These are phyloP conservation scores for Erodium texanum DNA, from an alignment of 441 rosid species.

Conservation along the genomic window DNA sequence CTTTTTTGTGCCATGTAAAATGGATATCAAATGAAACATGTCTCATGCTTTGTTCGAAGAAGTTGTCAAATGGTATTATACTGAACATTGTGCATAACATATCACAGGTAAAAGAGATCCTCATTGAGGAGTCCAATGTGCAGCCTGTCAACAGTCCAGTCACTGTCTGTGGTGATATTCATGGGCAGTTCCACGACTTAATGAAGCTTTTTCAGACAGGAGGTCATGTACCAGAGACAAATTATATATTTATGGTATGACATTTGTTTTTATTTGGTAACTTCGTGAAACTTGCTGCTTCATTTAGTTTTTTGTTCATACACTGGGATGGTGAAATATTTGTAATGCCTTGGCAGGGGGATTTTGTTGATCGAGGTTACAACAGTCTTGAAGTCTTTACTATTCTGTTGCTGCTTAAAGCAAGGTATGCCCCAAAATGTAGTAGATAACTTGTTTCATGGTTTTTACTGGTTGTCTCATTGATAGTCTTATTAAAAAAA, in stretches of 20 bases:
- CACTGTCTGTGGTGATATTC: conserved; percentile 97
- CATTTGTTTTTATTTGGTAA: not conserved
- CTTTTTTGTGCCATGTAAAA: no score
- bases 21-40: not conserved
- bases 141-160: conserved; percentile 99
- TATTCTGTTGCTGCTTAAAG: conserved; percentile 97
- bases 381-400: conserved; percentile 98
- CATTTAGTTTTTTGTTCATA: conserved; percentile 2
- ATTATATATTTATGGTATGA: conserved; percentile 92
- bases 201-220: conserved; percentile 99
- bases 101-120: conserved; percentile 83
- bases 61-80: not conserved
- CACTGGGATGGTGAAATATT: conserved; percentile 7
- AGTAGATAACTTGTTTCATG: not conserved
- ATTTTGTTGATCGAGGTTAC: conserved; percentile 97
- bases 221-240: conserved; percentile 97
- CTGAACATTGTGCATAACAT: conserved; percentile 3
- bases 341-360: conserved; percentile 50
- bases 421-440: conserved; percentile 49
- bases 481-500: not conserved
- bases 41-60: not conserved
- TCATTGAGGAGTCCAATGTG: conserved; percentile 94
- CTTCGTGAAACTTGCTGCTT: conserved; percentile 6
- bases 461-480: not conserved
- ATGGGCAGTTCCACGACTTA: conserved; percentile 97